Conservation (phyloP, 2,329 filamentous ascomycete species). For the Paecilomyces sp. region DNA sequence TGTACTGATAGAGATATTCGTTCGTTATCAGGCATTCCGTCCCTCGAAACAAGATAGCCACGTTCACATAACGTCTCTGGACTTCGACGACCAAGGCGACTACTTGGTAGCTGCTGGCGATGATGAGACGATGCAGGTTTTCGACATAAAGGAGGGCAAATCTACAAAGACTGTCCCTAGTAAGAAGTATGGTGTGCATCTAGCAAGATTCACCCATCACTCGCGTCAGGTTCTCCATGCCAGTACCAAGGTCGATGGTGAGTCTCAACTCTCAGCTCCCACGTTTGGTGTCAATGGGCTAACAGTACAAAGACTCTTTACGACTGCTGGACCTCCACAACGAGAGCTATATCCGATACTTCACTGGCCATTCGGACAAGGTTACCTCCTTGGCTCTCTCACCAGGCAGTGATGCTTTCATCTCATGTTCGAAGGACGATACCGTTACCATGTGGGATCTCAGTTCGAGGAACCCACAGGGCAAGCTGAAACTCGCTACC, state of each 20-base stretch:
- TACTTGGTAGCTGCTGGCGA: conserved; percentile 84
- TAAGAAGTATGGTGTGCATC: conserved; percentile 94
- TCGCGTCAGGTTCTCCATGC: conserved; percentile 89
- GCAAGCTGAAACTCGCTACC: conserved; percentile 69
- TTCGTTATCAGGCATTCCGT: conserved; percentile 20
- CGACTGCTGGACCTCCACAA: conserved; percentile 83
- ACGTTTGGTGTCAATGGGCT: background rate
- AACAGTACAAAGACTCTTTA: conserved; percentile 53
- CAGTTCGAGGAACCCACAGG: conserved; percentile 69
- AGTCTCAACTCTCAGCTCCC: background rate
- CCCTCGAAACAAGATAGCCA: conserved; percentile 29
- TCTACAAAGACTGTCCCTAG: conserved; percentile 83
- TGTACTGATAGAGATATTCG: conserved; percentile 6
- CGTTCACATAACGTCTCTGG: conserved; percentile 75
- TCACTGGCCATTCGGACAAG: conserved; percentile 76
- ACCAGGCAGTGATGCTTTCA: conserved; percentile 81
- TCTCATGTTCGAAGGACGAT: conserved; percentile 85
- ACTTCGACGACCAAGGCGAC: conserved; percentile 94
- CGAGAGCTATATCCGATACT: conserved; percentile 94
- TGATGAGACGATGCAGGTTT: conserved; percentile 93
- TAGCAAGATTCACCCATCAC: conserved; percentile 91
- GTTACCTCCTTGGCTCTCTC: conserved; percentile 82
- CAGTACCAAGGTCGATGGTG: conserved; percentile 88
- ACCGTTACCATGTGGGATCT: conserved; percentile 89
- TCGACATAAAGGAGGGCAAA: conserved; percentile 84